A percentile compares a stretch with the other conserved stretches of the same genome.
These are phyloP conservation scores for Boletus subluridellus DNA, from an alignment of 1,284 basidiomycete species.

Conservation along the genomic window DNA sequence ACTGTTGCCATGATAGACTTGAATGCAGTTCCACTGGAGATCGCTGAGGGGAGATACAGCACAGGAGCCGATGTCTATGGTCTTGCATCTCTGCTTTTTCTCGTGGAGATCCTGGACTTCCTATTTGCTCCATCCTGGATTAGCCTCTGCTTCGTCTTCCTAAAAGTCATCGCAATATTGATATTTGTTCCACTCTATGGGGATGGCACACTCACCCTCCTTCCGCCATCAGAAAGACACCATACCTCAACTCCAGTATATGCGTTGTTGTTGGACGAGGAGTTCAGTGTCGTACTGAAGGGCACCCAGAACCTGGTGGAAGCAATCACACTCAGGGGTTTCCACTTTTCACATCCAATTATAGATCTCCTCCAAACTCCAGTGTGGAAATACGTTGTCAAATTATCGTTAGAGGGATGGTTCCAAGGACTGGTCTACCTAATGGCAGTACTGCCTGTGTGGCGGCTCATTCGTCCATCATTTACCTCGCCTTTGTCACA, in stretches of 20 bases:
- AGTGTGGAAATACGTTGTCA: neutral
- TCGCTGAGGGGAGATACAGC: neutral
- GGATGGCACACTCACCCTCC: neutral
- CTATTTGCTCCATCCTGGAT: neutral
- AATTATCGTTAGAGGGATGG: neutral
- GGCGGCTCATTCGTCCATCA: neutral
- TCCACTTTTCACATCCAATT: neutral
- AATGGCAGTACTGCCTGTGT: neutral
- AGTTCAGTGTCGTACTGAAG: neutral
- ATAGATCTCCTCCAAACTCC: neutral
- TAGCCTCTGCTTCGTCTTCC: neutral
- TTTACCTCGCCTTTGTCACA: neutral
- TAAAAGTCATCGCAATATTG: neutral
- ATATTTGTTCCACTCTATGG: neutral
- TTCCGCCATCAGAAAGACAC: neutral
- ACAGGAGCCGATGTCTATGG: conserved; percentile 1
- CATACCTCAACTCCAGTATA: neutral
- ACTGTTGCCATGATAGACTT: neutral
- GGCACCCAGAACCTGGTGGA: neutral
- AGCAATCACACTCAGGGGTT: neutral
- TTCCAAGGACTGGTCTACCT: neutral
- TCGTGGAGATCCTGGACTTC: neutral
- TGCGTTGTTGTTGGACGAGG: neutral
- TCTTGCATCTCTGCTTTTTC: neutral
- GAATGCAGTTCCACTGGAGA: neutral